These are phyloP conservation scores for Cladosporium sp. DNA, from an alignment of 2,329 filamentous ascomycete species.

Conservation along the genomic window DNA sequence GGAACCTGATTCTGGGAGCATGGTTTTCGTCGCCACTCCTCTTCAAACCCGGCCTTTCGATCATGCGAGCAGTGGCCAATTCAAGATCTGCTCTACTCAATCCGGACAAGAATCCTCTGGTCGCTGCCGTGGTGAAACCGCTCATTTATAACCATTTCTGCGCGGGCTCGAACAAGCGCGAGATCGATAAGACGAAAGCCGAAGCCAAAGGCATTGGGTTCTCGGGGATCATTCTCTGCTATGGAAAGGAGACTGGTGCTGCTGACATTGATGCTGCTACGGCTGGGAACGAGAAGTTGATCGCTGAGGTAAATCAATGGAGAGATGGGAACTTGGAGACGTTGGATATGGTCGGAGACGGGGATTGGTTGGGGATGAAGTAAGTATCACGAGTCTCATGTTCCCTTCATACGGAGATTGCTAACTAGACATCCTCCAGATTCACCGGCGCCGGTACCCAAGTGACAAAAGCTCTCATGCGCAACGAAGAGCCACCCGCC, in stretches of 20 bases:
- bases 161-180: constrained; percentile 46
- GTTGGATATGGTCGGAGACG: constrained; percentile 48
- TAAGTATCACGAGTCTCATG: constrained; percentile 24
- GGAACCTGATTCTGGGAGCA: constrained; percentile 29
- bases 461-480: constrained; percentile 39
- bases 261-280: constrained; percentile 43
- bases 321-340: constrained; percentile 51
- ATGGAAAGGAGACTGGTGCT: constrained; percentile 48
- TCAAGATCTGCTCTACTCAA: constrained; percentile 43
- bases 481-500: constrained; percentile 36
- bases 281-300: constrained; percentile 30
- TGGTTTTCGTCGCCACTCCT: constrained; percentile 31
- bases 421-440: constrained; percentile 24
- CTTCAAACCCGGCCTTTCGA: constrained; percentile 27
- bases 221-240: constrained; percentile 51
- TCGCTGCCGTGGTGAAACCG: constrained; percentile 43
- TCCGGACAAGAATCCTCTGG: constrained; percentile 45
- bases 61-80: constrained; percentile 38
- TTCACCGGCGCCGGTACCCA: constrained; percentile 47
- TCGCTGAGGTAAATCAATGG: constrained; percentile 43
- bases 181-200: constrained; percentile 44
- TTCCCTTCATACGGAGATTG: background rate
- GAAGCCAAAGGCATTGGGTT: constrained; percentile 48
- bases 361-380: constrained; percentile 52
- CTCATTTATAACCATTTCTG: constrained; percentile 56